These are phyloP conservation scores for Carpinus viminea DNA, from an alignment of 306 rosid species.

Conservation along the genomic window DNA sequence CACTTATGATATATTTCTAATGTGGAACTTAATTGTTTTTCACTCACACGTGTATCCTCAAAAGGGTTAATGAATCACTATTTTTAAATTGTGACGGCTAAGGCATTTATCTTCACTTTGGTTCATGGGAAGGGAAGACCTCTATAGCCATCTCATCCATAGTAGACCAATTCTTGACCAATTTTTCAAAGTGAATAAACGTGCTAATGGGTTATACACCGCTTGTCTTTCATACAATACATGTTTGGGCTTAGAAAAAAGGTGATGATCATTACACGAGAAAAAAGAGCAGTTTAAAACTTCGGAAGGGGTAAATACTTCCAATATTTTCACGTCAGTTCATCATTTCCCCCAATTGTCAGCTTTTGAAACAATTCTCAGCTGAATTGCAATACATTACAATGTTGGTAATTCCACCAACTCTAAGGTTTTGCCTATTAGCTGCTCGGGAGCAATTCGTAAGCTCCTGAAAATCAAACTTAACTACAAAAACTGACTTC, in stretches of 20 bases:
- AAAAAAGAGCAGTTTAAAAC: background rate
- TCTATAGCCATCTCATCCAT: background rate
- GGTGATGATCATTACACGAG: background rate
- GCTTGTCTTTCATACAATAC: background rate
- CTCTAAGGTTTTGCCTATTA: background rate
- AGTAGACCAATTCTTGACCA: background rate
- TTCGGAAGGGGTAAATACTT: background rate
- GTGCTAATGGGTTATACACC: background rate
- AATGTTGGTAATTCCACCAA: background rate
- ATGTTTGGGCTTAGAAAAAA: background rate
- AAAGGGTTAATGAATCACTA: background rate
- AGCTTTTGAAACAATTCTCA: background rate
- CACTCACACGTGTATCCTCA: too few species aligned
- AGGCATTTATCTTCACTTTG: background rate
- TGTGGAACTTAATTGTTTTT: too few species aligned
- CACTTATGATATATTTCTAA: too few species aligned
- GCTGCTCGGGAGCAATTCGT: background rate
- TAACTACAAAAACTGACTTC: constrained; percentile 1
- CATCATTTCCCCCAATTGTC: background rate
- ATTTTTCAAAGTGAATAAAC: background rate
- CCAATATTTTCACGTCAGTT: background rate
- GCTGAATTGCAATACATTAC: background rate
- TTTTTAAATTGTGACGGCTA: background rate
- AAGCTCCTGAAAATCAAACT: constrained; percentile 1
- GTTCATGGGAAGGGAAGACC: background rate